Base-by-base conservation (phyloP, 257 asterid species). In the Capsicum rhomboideum region DNA sequence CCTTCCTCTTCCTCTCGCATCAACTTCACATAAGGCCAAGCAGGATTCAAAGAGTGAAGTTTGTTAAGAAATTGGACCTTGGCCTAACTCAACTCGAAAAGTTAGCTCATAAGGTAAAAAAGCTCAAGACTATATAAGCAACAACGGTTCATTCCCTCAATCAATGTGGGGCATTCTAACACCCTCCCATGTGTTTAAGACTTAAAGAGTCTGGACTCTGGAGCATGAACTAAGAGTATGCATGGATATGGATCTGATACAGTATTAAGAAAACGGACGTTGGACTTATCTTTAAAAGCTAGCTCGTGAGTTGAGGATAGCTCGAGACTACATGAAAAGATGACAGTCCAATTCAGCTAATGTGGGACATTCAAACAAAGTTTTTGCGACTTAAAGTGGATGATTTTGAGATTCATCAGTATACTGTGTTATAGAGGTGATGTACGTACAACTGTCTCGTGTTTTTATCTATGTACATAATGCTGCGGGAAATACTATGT, bases 1-100 rank as follows among this genome's bases (percentile, higher is more conserved):
- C n/a, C 79, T 72, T 42, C 79, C 79, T 10, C 55, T n/a, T n/a
- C 78, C 79, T n/a, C 79, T 72, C n/a, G 79, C 55, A 21, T n/a
- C 79, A 42, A 42, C 79, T 42, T 42, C 12, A 4, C 55, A n/a
- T 2, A n/a, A 42, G 12, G 79, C 54, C n/a, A 72, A 6, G 42
- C 54, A n/a, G 55, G 18, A 46, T 26, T 72, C 37, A 0, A 72
- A 40, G 37, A 72, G 34, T 42, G 55, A 21, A 72, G 56, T 23
- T 42, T 42, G 0, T n/a, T 72, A 42, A 42, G 55, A n/a, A 1
- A 42, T 42, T 0, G 18, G 37, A 66, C 23, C 46, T 66, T 31
- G 14, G 23, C 46, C 2, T 1, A 4, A 64, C 0, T 0, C 6
- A 64, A 64, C 44, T 7, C 2, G 5, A 66, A 71, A n/a, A 42